These are phyloP conservation scores for Grosmannia clavigera DNA, from an alignment of 2,329 filamentous ascomycete genomes.

Conservation along the genomic window DNA sequence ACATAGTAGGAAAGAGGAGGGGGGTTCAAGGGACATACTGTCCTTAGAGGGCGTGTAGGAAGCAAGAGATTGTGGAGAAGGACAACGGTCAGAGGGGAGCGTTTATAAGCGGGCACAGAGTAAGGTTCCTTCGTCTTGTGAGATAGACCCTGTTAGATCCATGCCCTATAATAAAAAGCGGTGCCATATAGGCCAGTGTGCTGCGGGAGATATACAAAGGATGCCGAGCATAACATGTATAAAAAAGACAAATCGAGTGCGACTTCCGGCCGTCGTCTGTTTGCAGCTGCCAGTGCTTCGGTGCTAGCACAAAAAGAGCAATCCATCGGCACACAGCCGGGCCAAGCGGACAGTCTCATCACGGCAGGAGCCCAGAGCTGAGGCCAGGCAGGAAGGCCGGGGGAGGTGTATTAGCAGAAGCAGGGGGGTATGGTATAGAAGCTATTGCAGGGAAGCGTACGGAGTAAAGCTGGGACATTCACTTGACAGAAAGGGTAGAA, in stretches of 20 bases:
- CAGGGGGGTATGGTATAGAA: neutral
- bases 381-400: neutral
- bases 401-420: neutral
- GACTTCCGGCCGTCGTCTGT: neutral
- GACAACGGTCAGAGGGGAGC: neutral
- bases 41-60: neutral
- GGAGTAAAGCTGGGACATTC: neutral
- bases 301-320: constrained; percentile 7
- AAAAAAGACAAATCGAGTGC: neutral
- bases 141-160: constrained; percentile 1
- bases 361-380: neutral
- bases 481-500: no score
- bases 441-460: neutral
- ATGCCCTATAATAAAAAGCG: constrained; percentile 8
- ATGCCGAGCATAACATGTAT: neutral
- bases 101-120: constrained; percentile 4
- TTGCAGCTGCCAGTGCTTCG: constrained; percentile 8
- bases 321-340: constrained; percentile 1
- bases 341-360: neutral
- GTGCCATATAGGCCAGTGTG: constrained; percentile 1
- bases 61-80: constrained; percentile 1
- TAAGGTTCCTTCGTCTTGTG: constrained; percentile 8
- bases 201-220: neutral
- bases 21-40: neutral
- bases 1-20: neutral